Evolutionary conservation across 2,329 filamentous ascomycete genomes (phyloP).

Genomic region (Diaporthe citriasiana): DNA sequence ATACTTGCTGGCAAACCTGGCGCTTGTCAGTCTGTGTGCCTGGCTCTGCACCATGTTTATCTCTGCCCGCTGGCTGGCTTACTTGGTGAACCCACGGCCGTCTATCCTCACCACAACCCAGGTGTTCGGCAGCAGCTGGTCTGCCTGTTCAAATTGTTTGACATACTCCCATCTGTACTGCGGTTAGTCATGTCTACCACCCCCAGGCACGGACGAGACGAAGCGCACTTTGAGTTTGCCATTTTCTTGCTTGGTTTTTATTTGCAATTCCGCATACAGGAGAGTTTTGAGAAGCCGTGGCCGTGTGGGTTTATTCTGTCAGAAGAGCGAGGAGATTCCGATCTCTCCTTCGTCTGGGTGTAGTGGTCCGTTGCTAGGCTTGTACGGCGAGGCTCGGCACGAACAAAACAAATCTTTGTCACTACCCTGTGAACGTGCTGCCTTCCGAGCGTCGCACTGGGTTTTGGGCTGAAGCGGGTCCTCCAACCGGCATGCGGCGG

Average conservation of each 20-base stretch:
- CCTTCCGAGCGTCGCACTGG: background rate
- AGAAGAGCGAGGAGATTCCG: background rate
- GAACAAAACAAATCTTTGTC: background rate
- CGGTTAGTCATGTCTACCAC: slow-evolving; percentile 46
- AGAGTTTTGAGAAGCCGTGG: background rate
- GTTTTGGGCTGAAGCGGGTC: slow-evolving; percentile 14
- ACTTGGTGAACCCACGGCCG: slow-evolving; percentile 96
- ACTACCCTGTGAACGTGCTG: background rate
- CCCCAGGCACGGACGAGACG: slow-evolving; percentile 27
- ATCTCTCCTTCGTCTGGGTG: background rate
- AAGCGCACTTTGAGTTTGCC: slow-evolving; percentile 48
- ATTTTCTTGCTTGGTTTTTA: slow-evolving; percentile 36
- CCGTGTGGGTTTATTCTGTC: background rate
- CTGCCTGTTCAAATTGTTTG: slow-evolving; percentile 86
- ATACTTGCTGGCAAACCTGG: slow-evolving; percentile 85
- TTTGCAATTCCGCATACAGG: background rate
- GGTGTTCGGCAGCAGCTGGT: slow-evolving; percentile 86
- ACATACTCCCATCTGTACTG: slow-evolving; percentile 89
- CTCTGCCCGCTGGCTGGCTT: slow-evolving; percentile 47
- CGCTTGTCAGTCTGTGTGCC: slow-evolving; percentile 42
- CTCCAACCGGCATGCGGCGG: slow-evolving; percentile 14
- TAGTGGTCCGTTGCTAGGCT: background rate
- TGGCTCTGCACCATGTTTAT: background rate
- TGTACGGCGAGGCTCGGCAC: background rate
- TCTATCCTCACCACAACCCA: slow-evolving; percentile 97